A percentile compares a stretch with the other conserved stretches of the same genome.
Evolutionary conservation across 495 filamentous ascomycete species (phyloP).

Genomic region (Aspergillus saccharolyticus): DNA sequence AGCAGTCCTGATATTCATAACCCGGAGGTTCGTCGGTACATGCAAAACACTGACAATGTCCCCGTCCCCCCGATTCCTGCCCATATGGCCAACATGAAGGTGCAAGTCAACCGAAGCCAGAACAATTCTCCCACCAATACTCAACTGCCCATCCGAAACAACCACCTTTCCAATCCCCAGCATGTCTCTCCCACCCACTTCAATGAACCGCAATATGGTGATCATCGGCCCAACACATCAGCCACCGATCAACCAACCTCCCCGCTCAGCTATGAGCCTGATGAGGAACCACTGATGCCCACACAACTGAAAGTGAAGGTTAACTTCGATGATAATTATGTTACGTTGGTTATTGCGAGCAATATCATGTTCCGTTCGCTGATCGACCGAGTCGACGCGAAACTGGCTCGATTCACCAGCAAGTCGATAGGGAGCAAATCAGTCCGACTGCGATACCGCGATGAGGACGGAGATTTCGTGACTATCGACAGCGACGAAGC

Average conservation of each 20-base stretch:
- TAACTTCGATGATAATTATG: slow-evolving; percentile 73
- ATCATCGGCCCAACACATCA: slow-evolving; percentile 23
- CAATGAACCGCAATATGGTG: slow-evolving; percentile 37
- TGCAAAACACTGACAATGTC: slow-evolving; percentile 63
- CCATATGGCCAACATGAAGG: slow-evolving; percentile 54
- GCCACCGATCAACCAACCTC: slow-evolving; percentile 36
- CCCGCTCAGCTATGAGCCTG: slow-evolving; percentile 32
- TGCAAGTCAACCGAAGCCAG: slow-evolving; percentile 62
- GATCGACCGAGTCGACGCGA: slow-evolving; percentile 94
- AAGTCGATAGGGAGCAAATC: slow-evolving; percentile 72
- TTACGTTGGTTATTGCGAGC: slow-evolving; percentile 87
- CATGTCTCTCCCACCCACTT: slow-evolving; percentile 30
- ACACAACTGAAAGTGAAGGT: slow-evolving; percentile 91
- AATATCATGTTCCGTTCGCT: slow-evolving; percentile 90
- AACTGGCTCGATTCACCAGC: slow-evolving; percentile 76
- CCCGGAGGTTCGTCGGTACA: slow-evolving; percentile 42
- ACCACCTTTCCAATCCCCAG: slow-evolving; percentile 12
- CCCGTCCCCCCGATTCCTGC: slow-evolving; percentile 60
- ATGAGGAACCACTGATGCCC: slow-evolving; percentile 40
- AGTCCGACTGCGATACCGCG: slow-evolving; percentile 79
- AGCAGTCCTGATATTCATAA: slow-evolving; percentile 63
- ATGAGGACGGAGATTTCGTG: slow-evolving; percentile 89
- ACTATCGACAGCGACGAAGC: slow-evolving; percentile 93
- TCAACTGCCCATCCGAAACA: slow-evolving; percentile 42
- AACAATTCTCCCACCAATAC: slow-evolving; percentile 57